Base-by-base conservation (phyloP, 2,329 filamentous ascomycete species). In the Penicillium sp. region DNA sequence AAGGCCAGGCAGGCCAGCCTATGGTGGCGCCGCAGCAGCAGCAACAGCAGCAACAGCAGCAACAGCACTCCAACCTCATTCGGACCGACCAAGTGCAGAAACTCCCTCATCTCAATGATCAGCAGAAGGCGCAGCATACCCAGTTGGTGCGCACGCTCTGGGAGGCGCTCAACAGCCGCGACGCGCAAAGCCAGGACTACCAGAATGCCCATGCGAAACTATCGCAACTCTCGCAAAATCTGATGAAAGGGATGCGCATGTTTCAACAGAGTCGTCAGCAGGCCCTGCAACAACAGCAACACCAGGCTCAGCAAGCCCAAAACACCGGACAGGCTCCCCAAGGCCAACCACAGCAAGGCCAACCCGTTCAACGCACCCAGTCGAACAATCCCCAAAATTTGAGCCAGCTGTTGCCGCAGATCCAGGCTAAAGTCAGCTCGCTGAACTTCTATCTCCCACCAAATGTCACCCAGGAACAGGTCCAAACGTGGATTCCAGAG, bases 41-140 rank as follows among this genome's bases (percentile, higher is more conserved):
- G 13, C 39, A 24, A 5, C 39, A 24, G 44, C 66, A 68, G 13
- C 62, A 64, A 8, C 39, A 43, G 23, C 39, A 43, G n/a, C 37
- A 40, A 9, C 37, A 40, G 60, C 73, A 77, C 45, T 72, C 75
- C 5, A 75, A 76, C 50, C 65, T 81, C 45, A 82, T 83, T 60
- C 77, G 77, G 40, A 79, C 81, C 26, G 77, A 81, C 52, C 79
- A 83, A 56, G 80, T 84, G 48, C 76, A 79, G 56, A 77, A 76
- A 53, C 73, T 84, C 5, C 80, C 80, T 5, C 75, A 79, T 67
- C 73, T 87, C 26, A 79, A 71, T 56, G 80, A 83, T 8, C 71
- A 79, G 45, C 78, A 82, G 62, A 86, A 85, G 71, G 70, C 76
- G 40, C 79, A 82, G 60, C 84, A 85, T 64, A 80, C 80, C 53